A percentile compares a stretch with the other conserved stretches of the same genome.
phyloP scores from a whole-genome alignment of 306 rosid genomes.

The Argentina anserina region DNA sequence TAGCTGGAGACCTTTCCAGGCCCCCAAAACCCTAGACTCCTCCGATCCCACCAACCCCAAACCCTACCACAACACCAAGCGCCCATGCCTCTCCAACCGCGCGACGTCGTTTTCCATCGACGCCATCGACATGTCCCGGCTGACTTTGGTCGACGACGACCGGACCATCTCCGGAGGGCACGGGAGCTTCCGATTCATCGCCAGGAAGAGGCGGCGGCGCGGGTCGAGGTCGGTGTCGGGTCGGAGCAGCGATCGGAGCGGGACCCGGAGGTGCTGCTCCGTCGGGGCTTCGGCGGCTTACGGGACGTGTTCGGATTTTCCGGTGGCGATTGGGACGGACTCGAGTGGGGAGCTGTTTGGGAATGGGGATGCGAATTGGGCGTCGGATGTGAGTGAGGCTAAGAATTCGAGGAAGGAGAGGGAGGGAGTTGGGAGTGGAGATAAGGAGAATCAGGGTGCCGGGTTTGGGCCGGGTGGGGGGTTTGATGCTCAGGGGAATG shows the following conservation, averaged over 20 bases:
- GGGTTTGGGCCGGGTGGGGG: conserved; percentile 68
- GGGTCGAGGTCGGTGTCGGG: conserved; percentile 96
- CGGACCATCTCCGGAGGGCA: conserved; percentile 25
- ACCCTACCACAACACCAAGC: conserved; percentile 50
- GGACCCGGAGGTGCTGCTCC: conserved; percentile 83
- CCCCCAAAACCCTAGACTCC: conserved; percentile 48
- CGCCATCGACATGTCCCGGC: conserved; percentile 61
- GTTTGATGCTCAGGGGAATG: conserved; percentile 66
- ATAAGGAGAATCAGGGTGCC: conserved; percentile 61
- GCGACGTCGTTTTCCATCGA: conserved; percentile 61
- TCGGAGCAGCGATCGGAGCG: conserved; percentile 94
- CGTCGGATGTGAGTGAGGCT: conserved; percentile 91
- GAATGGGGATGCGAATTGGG: conserved; percentile 85
- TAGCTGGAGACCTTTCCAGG: conserved; percentile 71
- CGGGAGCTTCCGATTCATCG: conserved; percentile 50
- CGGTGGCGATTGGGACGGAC: conserved; percentile 85
- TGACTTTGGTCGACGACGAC: conserved; percentile 68
- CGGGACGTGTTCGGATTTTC: conserved; percentile 95
- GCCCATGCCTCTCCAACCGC: conserved; percentile 92
- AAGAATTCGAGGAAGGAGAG: conserved; percentile 70
- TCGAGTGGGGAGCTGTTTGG: conserved; percentile 94
- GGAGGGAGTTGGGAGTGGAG: conserved; percentile 54
- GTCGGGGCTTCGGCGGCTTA: conserved; percentile 89
- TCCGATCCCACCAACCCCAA: conserved; percentile 33
- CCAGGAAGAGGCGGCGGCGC: conserved; percentile 75